phyloP scores from a whole-genome alignment of 345 rosid genomes.

The Xanthoceras sorbifolium region DNA sequence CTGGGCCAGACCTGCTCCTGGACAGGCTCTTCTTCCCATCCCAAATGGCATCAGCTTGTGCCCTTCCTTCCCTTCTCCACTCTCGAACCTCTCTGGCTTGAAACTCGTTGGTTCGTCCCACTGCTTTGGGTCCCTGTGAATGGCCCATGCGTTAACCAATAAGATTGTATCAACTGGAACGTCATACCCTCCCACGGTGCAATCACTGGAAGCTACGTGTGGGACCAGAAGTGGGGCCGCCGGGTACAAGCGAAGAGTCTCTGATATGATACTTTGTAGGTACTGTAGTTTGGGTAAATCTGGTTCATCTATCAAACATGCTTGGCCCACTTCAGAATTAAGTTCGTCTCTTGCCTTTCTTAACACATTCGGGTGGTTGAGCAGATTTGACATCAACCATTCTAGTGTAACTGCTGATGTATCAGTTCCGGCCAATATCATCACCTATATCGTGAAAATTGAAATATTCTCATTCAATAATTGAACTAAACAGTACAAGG shows the following conservation, averaged over 20 bases:
- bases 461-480: too few species aligned
- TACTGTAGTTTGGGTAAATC: conserved; percentile 36
- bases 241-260: conserved; percentile 45
- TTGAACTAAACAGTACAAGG: conserved; percentile 30
- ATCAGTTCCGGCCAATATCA: conserved; percentile 51
- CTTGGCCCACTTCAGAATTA: conserved; percentile 36
- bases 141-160: conserved; percentile 52
- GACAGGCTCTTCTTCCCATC: conserved; percentile 50
- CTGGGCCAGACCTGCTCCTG: conserved; percentile 40
- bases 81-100: conserved; percentile 50
- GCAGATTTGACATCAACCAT: conserved; percentile 55
- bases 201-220: conserved; percentile 43
- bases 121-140: conserved; percentile 45
- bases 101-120: conserved; percentile 53
- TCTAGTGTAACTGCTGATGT: conserved; percentile 53
- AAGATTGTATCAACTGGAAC: conserved; percentile 48
- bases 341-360: conserved; percentile 38
- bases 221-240: conserved; percentile 50
- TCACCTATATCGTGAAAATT: conserved; percentile 10
- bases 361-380: conserved; percentile 40
- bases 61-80: conserved; percentile 10
- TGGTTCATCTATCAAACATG: conserved; percentile 40
- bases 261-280: conserved; percentile 43
- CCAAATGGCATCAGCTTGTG: conserved; percentile 42
- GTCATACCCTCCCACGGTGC: conserved; percentile 42